phyloP scores from a whole-genome alignment of 371 early-diverging fungal species.

The Syncephalastrum monosporum region DNA sequence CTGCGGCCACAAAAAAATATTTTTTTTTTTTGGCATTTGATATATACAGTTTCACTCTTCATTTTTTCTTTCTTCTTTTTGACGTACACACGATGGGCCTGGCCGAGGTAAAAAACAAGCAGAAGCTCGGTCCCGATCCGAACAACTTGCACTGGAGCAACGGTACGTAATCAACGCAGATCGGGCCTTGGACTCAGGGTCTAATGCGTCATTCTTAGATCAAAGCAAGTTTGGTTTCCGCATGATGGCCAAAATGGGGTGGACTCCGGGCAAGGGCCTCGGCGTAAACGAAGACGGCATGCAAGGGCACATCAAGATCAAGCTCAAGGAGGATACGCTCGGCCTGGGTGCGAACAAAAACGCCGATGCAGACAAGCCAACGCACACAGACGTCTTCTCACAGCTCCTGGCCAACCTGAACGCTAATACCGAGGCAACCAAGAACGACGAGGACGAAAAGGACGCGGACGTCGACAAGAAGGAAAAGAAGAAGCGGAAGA shows the following conservation, averaged over 20 bases:
- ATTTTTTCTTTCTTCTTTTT: not conserved
- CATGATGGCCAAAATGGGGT: slow-evolving; percentile 95
- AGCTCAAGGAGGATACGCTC: slow-evolving; percentile 75
- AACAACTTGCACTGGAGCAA: slow-evolving; percentile 88
- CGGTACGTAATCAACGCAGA: slow-evolving; percentile 41
- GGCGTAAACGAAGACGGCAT: slow-evolving; percentile 86
- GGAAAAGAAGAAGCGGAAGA: slow-evolving; percentile 12
- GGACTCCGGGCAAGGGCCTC: slow-evolving; percentile 92
- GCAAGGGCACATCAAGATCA: slow-evolving; percentile 77
- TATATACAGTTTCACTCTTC: not conserved
- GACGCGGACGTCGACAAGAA: slow-evolving; percentile 21
- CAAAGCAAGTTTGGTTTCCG: slow-evolving; percentile 83
- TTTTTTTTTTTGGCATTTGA: not conserved
- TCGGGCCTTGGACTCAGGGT: not conserved
- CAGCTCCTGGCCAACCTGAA: slow-evolving; percentile 78
- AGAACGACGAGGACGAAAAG: slow-evolving; percentile 25
- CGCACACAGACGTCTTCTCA: slow-evolving; percentile 86
- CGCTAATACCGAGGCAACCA: slow-evolving; percentile 34
- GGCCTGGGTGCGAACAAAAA: slow-evolving; percentile 89
- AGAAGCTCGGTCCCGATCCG: slow-evolving; percentile 89
- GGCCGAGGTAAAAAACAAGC: slow-evolving; percentile 77
- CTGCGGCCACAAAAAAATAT: not conserved
- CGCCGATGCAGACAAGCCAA: slow-evolving; percentile 92
- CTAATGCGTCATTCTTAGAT: slow-evolving; percentile 47
- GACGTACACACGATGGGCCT: slow-evolving; percentile 63